Evolutionary conservation across 1,139 yeast species (phyloP).

Genomic region (Saccharomyces hybrid): DNA sequence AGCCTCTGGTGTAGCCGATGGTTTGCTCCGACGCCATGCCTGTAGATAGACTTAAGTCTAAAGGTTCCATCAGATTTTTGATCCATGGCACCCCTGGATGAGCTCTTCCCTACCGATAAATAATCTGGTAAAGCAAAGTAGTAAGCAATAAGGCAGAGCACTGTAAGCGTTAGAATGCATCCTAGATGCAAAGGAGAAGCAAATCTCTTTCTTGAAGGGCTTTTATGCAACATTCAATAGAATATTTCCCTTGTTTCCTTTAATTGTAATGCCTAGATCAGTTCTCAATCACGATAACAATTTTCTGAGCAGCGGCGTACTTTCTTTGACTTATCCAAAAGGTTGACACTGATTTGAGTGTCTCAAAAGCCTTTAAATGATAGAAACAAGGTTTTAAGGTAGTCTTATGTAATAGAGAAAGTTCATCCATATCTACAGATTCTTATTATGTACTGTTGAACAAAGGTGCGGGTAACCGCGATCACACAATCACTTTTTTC

Average conservation of each 20-base stretch:
- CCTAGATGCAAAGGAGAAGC: neutral
- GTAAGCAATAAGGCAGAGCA: neutral
- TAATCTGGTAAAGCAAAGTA: neutral
- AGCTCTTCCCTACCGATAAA: neutral
- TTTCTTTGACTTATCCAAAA: neutral
- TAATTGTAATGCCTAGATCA: neutral
- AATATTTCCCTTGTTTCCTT: neutral
- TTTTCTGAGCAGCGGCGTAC: neutral
- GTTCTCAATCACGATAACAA: neutral
- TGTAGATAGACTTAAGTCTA: slow-evolving; percentile 13
- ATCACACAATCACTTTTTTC: neutral
- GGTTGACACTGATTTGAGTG: neutral
- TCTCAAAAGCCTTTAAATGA: neutral
- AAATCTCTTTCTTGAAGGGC: neutral
- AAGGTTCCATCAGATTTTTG: slow-evolving; percentile 6
- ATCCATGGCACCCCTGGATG: neutral
- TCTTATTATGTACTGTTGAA: neutral
- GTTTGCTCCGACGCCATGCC: slow-evolving; percentile 17
- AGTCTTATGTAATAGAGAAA: neutral
- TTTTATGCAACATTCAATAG: neutral
- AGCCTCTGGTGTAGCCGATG: slow-evolving; percentile 10
- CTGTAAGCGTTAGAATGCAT: neutral
- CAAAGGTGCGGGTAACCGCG: neutral
- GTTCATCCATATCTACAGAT: neutral
- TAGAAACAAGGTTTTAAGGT: neutral